Conservation (phyloP, 1,284 basidiomycete species). For the Tylopilus orsonianus region DNA sequence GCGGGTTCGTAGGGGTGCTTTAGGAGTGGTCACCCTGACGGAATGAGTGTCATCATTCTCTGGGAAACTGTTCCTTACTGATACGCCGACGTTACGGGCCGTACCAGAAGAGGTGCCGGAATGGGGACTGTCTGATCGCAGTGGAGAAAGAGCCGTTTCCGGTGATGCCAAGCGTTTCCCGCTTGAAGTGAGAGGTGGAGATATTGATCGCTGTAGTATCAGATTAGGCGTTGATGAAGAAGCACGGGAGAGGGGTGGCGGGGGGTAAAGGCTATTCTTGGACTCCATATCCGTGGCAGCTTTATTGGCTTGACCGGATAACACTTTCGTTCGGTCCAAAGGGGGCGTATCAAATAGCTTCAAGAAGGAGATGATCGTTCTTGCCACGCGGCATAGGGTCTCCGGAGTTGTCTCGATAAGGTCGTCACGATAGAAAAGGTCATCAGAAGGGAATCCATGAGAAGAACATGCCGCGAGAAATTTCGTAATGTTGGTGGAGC, state of each 20-base stretch:
- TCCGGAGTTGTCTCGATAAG: constrained; percentile 60
- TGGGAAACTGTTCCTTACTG: constrained; percentile 24
- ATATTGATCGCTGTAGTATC: constrained; percentile 30
- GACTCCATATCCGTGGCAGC: constrained; percentile 8
- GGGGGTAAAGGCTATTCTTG: constrained; percentile 35
- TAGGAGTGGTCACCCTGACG: constrained; percentile 38
- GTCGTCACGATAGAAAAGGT: constrained; percentile 70
- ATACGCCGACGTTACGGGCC: constrained; percentile 25
- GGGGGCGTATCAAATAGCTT: constrained; percentile 55
- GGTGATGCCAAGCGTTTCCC: constrained; percentile 55
- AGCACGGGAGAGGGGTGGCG: constrained; percentile 37
- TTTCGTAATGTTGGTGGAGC: constrained; percentile 67
- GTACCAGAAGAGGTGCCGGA: constrained; percentile 34
- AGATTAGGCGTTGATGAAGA: constrained; percentile 68
- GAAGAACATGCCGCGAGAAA: constrained; percentile 71
- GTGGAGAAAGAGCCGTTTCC: constrained; percentile 47
- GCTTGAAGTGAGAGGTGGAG: constrained; percentile 32
- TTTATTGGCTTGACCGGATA: constrained; percentile 41
- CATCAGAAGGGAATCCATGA: constrained; percentile 58
- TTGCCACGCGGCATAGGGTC: constrained; percentile 63
- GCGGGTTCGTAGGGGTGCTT: constrained; percentile 51
- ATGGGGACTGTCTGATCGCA: constrained; percentile 54
- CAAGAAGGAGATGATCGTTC: constrained; percentile 64
- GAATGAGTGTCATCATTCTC: constrained; percentile 38
- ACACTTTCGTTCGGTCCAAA: constrained; percentile 43